phyloP scores from a whole-genome alignment of 768 basidiomycete species.

The Mycena indigotica region DNA sequence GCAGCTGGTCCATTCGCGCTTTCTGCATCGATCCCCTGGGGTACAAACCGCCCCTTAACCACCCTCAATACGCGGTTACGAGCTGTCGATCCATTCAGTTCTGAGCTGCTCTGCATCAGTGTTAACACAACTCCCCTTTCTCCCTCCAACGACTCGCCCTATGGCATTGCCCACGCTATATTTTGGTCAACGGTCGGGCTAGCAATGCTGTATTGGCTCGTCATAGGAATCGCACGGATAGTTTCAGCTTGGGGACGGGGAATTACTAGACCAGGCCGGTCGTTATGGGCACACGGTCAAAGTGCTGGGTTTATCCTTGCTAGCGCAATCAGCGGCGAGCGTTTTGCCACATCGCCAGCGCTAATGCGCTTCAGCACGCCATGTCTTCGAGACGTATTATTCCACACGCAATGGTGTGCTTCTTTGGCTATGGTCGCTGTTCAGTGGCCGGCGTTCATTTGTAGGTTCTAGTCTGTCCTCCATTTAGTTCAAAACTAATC shows the following conservation, averaged over 20 bases:
- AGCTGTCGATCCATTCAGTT: slow-evolving; percentile 83
- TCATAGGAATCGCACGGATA: slow-evolving; percentile 80
- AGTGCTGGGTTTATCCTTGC: slow-evolving; percentile 87
- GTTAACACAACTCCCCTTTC: slow-evolving; percentile 75
- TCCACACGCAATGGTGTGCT: slow-evolving; percentile 92
- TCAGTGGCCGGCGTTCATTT: slow-evolving; percentile 90
- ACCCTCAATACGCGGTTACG: slow-evolving; percentile 84
- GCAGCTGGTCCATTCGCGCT: slow-evolving; percentile 79
- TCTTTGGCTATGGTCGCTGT: slow-evolving; percentile 92
- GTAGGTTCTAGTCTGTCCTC: slow-evolving; percentile 48
- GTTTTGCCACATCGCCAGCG: slow-evolving; percentile 80
- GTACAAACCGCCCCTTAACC: slow-evolving; percentile 68
- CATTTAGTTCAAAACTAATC: slow-evolving; percentile 17
- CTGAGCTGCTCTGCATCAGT: slow-evolving; percentile 82
- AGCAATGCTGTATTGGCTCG: slow-evolving; percentile 77
- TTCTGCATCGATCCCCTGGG: slow-evolving; percentile 70
- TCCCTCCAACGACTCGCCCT: slow-evolving; percentile 58
- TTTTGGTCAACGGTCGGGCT: slow-evolving; percentile 77
- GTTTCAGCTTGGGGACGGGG: slow-evolving; percentile 86
- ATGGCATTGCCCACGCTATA: slow-evolving; percentile 66
- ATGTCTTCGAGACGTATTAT: slow-evolving; percentile 86
- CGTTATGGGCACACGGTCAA: slow-evolving; percentile 72
- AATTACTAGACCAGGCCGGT: slow-evolving; percentile 55
- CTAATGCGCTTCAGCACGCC: slow-evolving; percentile 92
- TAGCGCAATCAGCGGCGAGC: slow-evolving; percentile 91